Conservation (phyloP, 2,329 filamentous ascomycete species). For the Sarocladium kiliense region DNA sequence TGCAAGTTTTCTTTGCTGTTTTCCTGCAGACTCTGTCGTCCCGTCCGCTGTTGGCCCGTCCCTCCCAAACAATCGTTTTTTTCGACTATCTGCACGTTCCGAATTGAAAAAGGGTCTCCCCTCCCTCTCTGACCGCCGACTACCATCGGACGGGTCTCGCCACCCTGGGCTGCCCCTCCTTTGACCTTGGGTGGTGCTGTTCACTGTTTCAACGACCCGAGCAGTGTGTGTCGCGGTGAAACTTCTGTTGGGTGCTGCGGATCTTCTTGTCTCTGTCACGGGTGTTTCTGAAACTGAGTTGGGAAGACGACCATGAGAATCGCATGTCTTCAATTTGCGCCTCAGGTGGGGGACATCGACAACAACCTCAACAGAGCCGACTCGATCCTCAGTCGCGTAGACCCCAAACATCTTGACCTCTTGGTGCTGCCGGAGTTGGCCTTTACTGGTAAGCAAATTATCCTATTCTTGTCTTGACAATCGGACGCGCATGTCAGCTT, state of each 20-base stretch:
- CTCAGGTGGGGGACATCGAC: conserved; percentile 63
- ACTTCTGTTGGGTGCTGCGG: not conserved
- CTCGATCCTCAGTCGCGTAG: conserved; percentile 49
- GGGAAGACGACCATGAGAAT: conserved; percentile 51
- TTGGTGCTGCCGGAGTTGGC: conserved; percentile 73
- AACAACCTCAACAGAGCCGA: conserved; percentile 68
- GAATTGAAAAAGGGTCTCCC: not conserved
- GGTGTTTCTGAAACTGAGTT: not conserved
- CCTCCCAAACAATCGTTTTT: not conserved
- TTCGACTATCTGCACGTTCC: not conserved
- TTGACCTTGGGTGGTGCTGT: not conserved
- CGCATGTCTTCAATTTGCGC: conserved; percentile 67
- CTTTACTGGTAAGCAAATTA: conserved; percentile 54
- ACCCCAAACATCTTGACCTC: conserved; percentile 56
- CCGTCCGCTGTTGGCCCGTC: not conserved
- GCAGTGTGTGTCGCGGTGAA: too few relatives aligned
- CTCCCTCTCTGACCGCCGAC: not conserved
- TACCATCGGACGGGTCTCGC: not conserved
- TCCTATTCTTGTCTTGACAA: not conserved
- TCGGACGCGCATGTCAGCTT: not conserved
- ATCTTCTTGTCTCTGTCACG: not conserved
- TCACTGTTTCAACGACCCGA: too few relatives aligned
- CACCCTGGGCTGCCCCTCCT: not conserved
- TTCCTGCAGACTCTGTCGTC: conserved; percentile 1
- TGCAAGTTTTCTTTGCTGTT: not conserved